These are phyloP conservation scores for Penicillium goetzii DNA, from an alignment of 495 filamentous ascomycete species.

Conservation along the genomic window DNA sequence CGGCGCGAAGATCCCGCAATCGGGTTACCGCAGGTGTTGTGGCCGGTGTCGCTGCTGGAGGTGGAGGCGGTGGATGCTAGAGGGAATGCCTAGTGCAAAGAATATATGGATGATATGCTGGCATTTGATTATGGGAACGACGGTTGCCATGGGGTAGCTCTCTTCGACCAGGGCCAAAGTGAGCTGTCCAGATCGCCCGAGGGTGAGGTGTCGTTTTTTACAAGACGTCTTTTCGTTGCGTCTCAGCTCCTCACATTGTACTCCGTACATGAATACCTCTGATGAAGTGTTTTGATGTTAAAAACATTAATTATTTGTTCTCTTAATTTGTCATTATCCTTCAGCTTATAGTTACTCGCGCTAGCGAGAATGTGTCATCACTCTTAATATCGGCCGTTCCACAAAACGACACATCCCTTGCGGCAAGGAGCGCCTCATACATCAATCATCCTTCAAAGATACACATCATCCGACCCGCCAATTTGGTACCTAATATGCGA, in stretches of 20 bases:
- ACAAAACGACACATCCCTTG: background rate
- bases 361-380: too few relatives aligned
- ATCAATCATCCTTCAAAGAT: background rate
- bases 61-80: constrained; percentile 11
- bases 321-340: background rate
- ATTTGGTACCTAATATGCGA: constrained; percentile 35
- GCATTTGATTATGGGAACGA: background rate
- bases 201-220: background rate
- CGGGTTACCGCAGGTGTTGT: background rate
- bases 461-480: background rate
- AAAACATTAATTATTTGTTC: background rate
- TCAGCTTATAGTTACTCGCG: background rate
- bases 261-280: background rate
- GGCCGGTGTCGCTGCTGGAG: background rate
- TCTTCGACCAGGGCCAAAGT: background rate
- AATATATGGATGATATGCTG: background rate
- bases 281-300: background rate
- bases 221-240: background rate
- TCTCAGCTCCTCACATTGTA: background rate
- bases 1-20: constrained; percentile 4
- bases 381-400: background rate
- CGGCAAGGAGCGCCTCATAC: background rate
- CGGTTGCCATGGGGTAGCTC: background rate
- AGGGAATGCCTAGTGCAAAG: background rate
- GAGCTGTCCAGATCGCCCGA: background rate